These are phyloP conservation scores for Byssoonygena ceratinophila DNA, from an alignment of 2,329 filamentous ascomycete species.

Conservation along the genomic window DNA sequence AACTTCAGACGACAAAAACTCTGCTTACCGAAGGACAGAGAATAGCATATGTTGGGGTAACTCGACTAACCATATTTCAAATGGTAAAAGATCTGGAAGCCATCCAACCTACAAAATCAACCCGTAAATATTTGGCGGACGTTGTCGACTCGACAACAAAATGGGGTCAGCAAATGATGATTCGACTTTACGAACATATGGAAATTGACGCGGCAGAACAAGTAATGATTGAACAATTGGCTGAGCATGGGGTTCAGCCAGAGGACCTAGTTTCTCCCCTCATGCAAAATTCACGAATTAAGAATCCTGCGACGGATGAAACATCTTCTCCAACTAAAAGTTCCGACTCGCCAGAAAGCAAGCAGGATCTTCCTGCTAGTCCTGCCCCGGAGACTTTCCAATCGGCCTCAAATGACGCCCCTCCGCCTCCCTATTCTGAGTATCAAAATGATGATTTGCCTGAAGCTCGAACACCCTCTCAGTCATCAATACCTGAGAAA, in stretches of 20 bases:
- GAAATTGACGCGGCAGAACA: slow-evolving; percentile 82
- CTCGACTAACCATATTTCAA: slow-evolving; percentile 65
- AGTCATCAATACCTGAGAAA: slow-evolving; percentile 68
- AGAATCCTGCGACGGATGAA: slow-evolving; percentile 69
- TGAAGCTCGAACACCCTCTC: slow-evolving; percentile 69
- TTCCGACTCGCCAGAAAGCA: not conserved
- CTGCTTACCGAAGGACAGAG: slow-evolving; percentile 89
- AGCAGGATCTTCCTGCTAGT: slow-evolving; percentile 16
- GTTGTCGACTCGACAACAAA: slow-evolving; percentile 73
- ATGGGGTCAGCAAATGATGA: slow-evolving; percentile 99
- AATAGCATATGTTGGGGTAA: slow-evolving; percentile 89
- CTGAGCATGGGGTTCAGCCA: slow-evolving; percentile 80
- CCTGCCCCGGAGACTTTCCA: slow-evolving; percentile 30
- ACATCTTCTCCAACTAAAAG: not conserved
- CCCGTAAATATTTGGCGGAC: slow-evolving; percentile 60
- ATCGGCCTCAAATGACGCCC: slow-evolving; percentile 36
- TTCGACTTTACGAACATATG: slow-evolving; percentile 89
- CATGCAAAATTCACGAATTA: slow-evolving; percentile 84
- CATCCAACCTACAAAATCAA: slow-evolving; percentile 50
- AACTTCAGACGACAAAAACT: slow-evolving; percentile 93
- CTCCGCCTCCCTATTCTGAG: slow-evolving; percentile 47
- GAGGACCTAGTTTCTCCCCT: slow-evolving; percentile 72
- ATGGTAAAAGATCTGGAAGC: slow-evolving; percentile 61
- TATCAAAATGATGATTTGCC: slow-evolving; percentile 61
- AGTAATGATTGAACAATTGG: slow-evolving; percentile 96